Evolutionary conservation across 257 asterid genomes (phyloP).

Genomic region (Jacaranda copaia): DNA sequence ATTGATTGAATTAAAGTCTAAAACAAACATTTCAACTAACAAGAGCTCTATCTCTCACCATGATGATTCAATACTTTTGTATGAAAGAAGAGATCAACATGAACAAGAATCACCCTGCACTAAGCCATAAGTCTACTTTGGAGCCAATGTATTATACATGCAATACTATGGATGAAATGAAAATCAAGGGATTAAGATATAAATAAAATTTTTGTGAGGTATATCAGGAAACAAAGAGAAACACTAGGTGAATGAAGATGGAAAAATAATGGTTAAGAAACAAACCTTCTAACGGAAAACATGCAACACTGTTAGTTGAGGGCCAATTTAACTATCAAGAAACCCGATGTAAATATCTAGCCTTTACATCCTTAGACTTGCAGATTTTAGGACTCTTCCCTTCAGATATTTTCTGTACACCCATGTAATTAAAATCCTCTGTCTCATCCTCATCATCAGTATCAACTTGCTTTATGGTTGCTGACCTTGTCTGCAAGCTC

Average conservation of each 20-base stretch:
- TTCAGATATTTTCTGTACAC: slow-evolving; percentile 38
- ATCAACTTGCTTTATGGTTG: slow-evolving; percentile 44
- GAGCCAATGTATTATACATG: slow-evolving; percentile 4
- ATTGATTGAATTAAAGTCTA: background rate
- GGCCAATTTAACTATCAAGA: slow-evolving; percentile 31
- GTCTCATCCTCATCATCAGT: slow-evolving; percentile 65
- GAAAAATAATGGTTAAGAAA: slow-evolving; percentile 27
- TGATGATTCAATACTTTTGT: background rate
- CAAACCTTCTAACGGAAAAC: slow-evolving; percentile 36
- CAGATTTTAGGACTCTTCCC: slow-evolving; percentile 28
- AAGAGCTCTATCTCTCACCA: background rate
- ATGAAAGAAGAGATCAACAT: background rate
- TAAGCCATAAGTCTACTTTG: background rate
- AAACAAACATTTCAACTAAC: slow-evolving; percentile 5
- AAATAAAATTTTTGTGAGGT: background rate
- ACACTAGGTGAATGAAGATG: background rate
- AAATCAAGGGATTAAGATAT: slow-evolving; percentile 21
- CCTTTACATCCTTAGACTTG: slow-evolving; percentile 42
- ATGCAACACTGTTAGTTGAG: background rate
- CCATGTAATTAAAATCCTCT: slow-evolving; percentile 38
- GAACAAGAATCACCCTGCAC: slow-evolving; percentile 5
- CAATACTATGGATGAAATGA: slow-evolving; percentile 4
- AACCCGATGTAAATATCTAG: slow-evolving; percentile 45
- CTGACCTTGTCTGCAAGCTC: slow-evolving; percentile 52
- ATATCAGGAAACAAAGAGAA: slow-evolving; percentile 19